These are phyloP conservation scores for Phaffia australis DNA, from an alignment of 768 basidiomycete species.

Conservation along the genomic window DNA sequence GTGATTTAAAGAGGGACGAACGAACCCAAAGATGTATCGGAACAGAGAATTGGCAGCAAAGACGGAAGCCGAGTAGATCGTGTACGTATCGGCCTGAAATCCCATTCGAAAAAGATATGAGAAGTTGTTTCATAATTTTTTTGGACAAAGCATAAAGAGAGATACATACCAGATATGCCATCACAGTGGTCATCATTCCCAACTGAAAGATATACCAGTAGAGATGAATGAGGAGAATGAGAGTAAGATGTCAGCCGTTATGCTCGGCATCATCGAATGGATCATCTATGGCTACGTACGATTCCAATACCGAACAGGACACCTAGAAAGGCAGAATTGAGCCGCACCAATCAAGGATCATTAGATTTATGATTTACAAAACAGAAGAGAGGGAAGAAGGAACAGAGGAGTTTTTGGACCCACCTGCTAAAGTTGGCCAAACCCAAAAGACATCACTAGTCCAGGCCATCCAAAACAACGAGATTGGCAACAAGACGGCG, in stretches of 20 bases:
- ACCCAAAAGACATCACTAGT: too few relatives aligned
- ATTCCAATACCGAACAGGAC: background rate
- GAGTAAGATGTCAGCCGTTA: too few relatives aligned
- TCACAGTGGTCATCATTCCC: conserved; percentile 4
- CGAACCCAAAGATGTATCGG: conserved; percentile 6
- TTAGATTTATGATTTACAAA: background rate
- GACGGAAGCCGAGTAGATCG: conserved; percentile 11
- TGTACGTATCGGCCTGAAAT: conserved; percentile 8
- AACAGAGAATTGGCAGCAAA: conserved; percentile 11
- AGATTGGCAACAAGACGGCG: conserved; percentile 5
- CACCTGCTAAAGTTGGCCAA: too few relatives aligned
- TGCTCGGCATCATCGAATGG: too few relatives aligned
- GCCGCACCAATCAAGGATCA: background rate
- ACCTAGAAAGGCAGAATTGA: background rate
- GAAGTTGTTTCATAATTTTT: background rate
- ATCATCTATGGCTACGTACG: background rate
- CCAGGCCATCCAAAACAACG: conserved; percentile 10
- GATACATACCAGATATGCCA: background rate
- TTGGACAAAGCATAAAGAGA: background rate
- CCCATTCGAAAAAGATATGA: background rate
- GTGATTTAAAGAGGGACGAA: too few relatives aligned
- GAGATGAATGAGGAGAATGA: too few relatives aligned
- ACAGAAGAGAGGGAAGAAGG: background rate
- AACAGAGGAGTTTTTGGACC: background rate
- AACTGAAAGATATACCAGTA: too few relatives aligned